Percentiles rank a stretch among this genome's conserved stretches.
phyloP scores from a whole-genome alignment of 2,329 filamentous ascomycete species.

The Fusarium buxicola region DNA sequence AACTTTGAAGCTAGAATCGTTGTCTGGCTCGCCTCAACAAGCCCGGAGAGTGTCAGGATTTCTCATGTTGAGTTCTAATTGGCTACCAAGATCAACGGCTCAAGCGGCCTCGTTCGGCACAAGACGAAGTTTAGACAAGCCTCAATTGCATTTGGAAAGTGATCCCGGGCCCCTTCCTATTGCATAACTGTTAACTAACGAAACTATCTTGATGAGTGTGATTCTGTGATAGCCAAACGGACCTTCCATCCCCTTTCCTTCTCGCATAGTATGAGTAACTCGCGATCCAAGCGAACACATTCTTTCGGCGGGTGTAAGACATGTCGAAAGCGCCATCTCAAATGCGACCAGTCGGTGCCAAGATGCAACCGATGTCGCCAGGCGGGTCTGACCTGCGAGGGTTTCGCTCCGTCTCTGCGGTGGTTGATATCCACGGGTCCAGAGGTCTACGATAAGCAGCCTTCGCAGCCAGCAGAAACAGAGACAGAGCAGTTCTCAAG shows the following conservation, averaged over 20 bases:
- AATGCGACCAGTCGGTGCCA: conserved; percentile 35
- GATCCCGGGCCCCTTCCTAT: conserved; percentile 29
- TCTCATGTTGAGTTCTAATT: background rate
- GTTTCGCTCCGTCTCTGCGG: conserved; percentile 34
- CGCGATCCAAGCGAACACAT: conserved; percentile 34
- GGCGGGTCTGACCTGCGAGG: conserved; percentile 34
- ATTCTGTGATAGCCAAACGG: too few species aligned
- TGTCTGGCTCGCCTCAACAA: background rate
- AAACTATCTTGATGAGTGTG: background rate
- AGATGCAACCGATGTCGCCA: conserved; percentile 33
- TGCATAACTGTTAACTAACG: conserved; percentile 21
- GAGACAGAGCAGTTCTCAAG: conserved; percentile 32
- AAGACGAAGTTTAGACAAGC: conserved; percentile 20
- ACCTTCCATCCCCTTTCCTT: background rate
- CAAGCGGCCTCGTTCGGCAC: conserved; percentile 14
- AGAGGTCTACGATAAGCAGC: conserved; percentile 35
- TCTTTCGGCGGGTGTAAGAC: conserved; percentile 42
- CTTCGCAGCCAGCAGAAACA: conserved; percentile 18
- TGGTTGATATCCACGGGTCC: conserved; percentile 35
- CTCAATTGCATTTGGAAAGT: conserved; percentile 10
- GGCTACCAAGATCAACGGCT: background rate
- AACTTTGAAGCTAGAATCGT: conserved; percentile 16
- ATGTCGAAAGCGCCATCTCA: conserved; percentile 40
- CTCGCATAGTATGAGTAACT: conserved; percentile 20
- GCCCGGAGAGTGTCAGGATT: background rate